Evolutionary conservation across 805 yeast genomes (phyloP).

Genomic region (Saccharomycopsis lassenensis): DNA sequence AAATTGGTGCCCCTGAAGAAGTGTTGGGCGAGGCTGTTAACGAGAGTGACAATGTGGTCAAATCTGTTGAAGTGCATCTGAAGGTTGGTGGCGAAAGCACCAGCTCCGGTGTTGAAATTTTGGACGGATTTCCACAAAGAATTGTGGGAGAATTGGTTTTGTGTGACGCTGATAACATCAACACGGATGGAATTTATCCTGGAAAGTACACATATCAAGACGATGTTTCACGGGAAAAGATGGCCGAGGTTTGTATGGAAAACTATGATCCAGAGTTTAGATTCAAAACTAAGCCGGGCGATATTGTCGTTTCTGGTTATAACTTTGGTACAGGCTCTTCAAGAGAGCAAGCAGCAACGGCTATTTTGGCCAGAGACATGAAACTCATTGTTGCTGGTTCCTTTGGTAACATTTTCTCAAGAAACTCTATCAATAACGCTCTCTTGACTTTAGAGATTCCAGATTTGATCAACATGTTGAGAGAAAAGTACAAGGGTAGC

Average conservation of each 20-base stretch:
- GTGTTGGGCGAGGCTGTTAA: constrained; percentile 41
- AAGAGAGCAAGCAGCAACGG: constrained; percentile 99
- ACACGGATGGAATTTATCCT: constrained; percentile 98
- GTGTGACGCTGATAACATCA: constrained; percentile 94
- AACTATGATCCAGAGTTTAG: constrained; percentile 90
- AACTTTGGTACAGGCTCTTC: constrained; percentile 98
- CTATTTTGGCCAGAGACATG: constrained; percentile 88
- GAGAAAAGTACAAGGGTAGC: constrained; percentile 48
- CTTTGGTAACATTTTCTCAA: constrained; percentile 89
- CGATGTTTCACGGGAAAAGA: constrained; percentile 84
- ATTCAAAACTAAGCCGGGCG: constrained; percentile 71
- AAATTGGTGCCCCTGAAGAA: constrained; percentile 88
- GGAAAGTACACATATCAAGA: constrained; percentile 99
- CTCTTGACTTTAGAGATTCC: constrained; percentile 90
- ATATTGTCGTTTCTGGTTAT: constrained; percentile 83
- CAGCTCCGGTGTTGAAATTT: constrained; percentile 50
- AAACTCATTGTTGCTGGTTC: constrained; percentile 92
- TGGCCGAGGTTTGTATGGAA: constrained; percentile 99
- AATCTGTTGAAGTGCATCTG: constrained; percentile 25
- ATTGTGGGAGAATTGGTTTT: constrained; percentile 87
- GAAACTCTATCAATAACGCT: constrained; percentile 96
- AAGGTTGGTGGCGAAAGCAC: constrained; percentile 23
- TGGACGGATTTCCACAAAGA: constrained; percentile 83
- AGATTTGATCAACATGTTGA: constrained; percentile 61
- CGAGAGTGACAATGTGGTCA: constrained; percentile 17